Base-by-base conservation (phyloP, 768 basidiomycete genomes). In the Favolaschia claudopus region DNA sequence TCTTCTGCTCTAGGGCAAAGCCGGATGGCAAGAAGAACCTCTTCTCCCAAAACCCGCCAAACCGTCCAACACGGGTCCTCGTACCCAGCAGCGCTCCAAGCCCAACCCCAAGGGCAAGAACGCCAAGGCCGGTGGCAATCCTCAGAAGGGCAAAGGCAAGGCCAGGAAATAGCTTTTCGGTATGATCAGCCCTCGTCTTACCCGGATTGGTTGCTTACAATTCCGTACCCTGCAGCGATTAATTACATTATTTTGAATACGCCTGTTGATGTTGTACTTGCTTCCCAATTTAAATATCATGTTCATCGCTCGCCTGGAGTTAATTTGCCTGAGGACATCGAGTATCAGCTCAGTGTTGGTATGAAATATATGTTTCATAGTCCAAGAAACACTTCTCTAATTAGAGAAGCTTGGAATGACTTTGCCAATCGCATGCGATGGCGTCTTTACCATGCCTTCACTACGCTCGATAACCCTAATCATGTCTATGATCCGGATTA, bases 401-500 rank as follows among this genome's bases (percentile, higher is more conserved):
- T 65, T 27, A 31, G 10, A 8, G 19, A 52, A 2, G 57, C 65
- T 15, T 67, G 66, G 63, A 29, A 62, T 20, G 68, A 69, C 50
- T 67, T 69, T 54, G 28, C 57, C 14, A 17, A 55, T 8, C 60
- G 67, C 24, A 39, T 67, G 31, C 32, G 51, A 33, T 67, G 66
- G 64, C 53, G 63, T 1, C 9, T 60, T 7, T 45, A 29, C 46
- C 60, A 58, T 36, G 14, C 51, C 22, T 38, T 55, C 32, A 58
- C 33, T 25, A 33, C 54, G 24, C 19, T 36, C 19, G 37, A 43
- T 1, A 42, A 58, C 17, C 27, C 36, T 13, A 31, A 29, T 29
- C 7, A 46, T 14, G 28, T 39, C 20, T 70, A 64, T 49, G 66
- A 72, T 49, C 70, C 70, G 52, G 66, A 69, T 36, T 72, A 69